These are phyloP conservation scores for Volvariella surrecta DNA, from an alignment of 1,284 basidiomycete genomes.

Conservation along the genomic window DNA sequence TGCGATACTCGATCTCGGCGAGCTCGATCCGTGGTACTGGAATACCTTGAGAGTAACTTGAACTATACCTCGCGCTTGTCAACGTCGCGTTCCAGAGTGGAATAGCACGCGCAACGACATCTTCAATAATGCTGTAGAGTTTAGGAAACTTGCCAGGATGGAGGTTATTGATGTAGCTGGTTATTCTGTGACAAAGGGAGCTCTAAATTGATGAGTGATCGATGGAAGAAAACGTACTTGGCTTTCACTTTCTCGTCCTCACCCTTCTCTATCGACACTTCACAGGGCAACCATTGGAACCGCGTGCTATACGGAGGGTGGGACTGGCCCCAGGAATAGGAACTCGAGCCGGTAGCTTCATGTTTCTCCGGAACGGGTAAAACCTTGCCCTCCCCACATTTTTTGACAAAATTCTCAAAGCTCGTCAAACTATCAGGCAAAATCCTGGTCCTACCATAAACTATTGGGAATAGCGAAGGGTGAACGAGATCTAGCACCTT, in stretches of 20 bases:
- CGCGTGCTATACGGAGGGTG: constrained; percentile 12
- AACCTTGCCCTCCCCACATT: constrained; percentile 14
- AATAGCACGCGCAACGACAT: constrained; percentile 17
- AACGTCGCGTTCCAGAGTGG: constrained; percentile 23
- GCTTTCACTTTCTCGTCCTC: neutral
- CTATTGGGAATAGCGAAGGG: constrained; percentile 26
- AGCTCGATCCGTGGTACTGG: constrained; percentile 11
- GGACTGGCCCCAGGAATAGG: neutral
- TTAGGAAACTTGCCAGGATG: constrained; percentile 13
- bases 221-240: constrained; percentile 6
- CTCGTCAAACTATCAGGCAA: constrained; percentile 9
- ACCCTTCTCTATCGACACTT: constrained; percentile 11
- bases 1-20: constrained; percentile 15
- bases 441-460: constrained; percentile 22
- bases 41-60: constrained; percentile 1
- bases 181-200: constrained; percentile 12
- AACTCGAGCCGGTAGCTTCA: neutral
- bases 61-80: constrained; percentile 7
- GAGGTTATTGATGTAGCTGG: constrained; percentile 22
- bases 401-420: constrained; percentile 14
- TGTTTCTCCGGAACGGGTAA: constrained; percentile 3
- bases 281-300: constrained; percentile 25
- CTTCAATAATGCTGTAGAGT: constrained; percentile 19
- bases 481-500: constrained; percentile 12
- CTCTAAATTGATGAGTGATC: too few species aligned